A percentile compares a stretch with the other conserved stretches of the same genome.
Conservation (phyloP, 108 stramenopile genomes). For the Cylindrotheca closterium region DNA sequence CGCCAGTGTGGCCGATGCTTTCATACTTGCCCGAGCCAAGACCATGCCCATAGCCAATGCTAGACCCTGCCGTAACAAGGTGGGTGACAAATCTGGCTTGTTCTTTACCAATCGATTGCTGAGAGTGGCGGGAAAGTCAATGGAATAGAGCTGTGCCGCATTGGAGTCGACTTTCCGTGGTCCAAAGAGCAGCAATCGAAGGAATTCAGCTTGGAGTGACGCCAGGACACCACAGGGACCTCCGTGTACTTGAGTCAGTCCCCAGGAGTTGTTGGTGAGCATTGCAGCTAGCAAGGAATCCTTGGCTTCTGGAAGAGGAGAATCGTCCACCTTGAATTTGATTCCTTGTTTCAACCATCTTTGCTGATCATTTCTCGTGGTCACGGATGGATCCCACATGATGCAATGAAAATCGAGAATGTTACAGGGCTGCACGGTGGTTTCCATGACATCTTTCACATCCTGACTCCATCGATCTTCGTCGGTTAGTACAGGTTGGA, state of each 20-base stretch:
- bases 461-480: neutral
- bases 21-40: slow-evolving; percentile 55
- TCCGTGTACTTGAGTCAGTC: slow-evolving; percentile 81
- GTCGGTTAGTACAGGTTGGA: neutral
- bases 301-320: neutral
- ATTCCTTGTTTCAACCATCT: slow-evolving; percentile 70
- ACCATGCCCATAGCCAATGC: slow-evolving; percentile 67
- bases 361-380: slow-evolving; percentile 58
- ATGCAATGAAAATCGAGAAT: slow-evolving; percentile 29
- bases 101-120: slow-evolving; percentile 13
- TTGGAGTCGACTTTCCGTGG: slow-evolving; percentile 6
- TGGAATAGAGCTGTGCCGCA: slow-evolving; percentile 2
- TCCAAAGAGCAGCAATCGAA: slow-evolving; percentile 63
- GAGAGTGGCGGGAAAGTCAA: slow-evolving; percentile 10
- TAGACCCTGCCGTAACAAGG: slow-evolving; percentile 35
- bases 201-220: slow-evolving; percentile 79
- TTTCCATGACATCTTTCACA: neutral
- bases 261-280: slow-evolving; percentile 49
- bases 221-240: slow-evolving; percentile 91
- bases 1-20: slow-evolving; percentile 23
- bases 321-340: slow-evolving; percentile 12
- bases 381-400: slow-evolving; percentile 57
- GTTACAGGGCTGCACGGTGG: slow-evolving; percentile 18
- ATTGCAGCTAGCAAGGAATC: slow-evolving; percentile 22
- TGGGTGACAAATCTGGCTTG: slow-evolving; percentile 21